Evolutionary conservation across 1,139 yeast species (phyloP).

Genomic region (Lizanozyma gosingica): DNA sequence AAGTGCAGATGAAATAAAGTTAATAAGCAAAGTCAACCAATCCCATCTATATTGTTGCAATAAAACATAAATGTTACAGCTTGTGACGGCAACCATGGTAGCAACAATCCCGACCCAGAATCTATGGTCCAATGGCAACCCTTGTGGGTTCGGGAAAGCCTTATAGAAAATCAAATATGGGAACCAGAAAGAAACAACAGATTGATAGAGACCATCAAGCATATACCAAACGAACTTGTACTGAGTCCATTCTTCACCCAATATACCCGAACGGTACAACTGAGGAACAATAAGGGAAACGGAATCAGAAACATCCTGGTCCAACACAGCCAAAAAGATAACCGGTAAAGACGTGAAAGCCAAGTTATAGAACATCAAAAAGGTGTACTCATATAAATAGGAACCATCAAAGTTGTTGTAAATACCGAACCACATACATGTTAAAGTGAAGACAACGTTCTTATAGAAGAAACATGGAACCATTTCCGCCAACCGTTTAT

Average conservation of each 20-base stretch:
- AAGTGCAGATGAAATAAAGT: conserved; percentile 39
- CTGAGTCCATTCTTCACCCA: conserved; percentile 46
- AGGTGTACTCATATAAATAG: conserved; percentile 53
- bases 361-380: conserved; percentile 55
- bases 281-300: conserved; percentile 53
- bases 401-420: conserved; percentile 53
- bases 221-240: conserved; percentile 46
- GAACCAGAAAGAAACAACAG: conserved; percentile 46
- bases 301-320: conserved; percentile 54
- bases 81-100: conserved; percentile 38
- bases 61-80: conserved; percentile 46
- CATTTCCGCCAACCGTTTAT: conserved; percentile 55
- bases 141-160: conserved; percentile 40
- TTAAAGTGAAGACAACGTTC: conserved; percentile 51
- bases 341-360: conserved; percentile 59
- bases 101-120: conserved; percentile 50
- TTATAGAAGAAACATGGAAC: conserved; percentile 58
- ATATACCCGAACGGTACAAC: conserved; percentile 45
- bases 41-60: conserved; percentile 56
- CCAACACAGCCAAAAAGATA: conserved; percentile 48
- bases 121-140: conserved; percentile 46
- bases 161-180: conserved; percentile 41
- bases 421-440: conserved; percentile 56
- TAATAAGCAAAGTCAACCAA: conserved; percentile 43
- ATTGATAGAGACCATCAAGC: conserved; percentile 52